Percentiles rank a stretch among this genome's conserved stretches.
These are phyloP conservation scores for Phytophthora sp. DNA, from an alignment of 352 stramenopile species.

Conservation along the genomic window DNA sequence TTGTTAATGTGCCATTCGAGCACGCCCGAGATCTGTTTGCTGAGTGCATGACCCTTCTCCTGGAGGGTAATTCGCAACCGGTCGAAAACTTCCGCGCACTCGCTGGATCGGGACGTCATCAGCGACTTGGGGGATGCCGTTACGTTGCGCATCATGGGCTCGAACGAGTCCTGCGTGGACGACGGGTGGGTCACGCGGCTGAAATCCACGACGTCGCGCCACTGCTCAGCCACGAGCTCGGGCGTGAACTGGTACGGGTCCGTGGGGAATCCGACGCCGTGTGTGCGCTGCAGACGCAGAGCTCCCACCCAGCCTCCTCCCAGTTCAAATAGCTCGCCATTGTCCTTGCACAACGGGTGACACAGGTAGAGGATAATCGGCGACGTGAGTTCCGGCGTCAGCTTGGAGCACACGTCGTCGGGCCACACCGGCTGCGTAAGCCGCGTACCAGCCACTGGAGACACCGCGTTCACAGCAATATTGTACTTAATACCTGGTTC, in stretches of 20 bases:
- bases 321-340: conserved; percentile 64
- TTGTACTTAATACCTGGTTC: conserved; percentile 75
- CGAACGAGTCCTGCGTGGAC: conserved; percentile 77
- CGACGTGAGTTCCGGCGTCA: conserved; percentile 69
- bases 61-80: conserved; percentile 54
- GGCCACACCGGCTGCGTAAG: conserved; percentile 74
- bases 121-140: conserved; percentile 56
- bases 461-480: conserved; percentile 75
- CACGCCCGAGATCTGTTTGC: conserved; percentile 67
- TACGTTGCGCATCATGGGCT: conserved; percentile 80
- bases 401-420: conserved; percentile 55
- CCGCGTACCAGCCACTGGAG: conserved; percentile 65
- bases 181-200: conserved; percentile 68
- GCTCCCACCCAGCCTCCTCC: conserved; percentile 74
- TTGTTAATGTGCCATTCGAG: conserved; percentile 79
- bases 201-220: conserved; percentile 68
- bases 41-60: conserved; percentile 45
- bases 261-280: conserved; percentile 72
- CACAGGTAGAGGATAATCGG: conserved; percentile 73
- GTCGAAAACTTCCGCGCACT: conserved; percentile 67
- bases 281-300: conserved; percentile 68
- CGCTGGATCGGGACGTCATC: conserved; percentile 56
- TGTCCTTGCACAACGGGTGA: conserved; percentile 59
- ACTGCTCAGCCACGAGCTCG: conserved; percentile 73
- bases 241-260: conserved; percentile 61